phyloP scores from a whole-genome alignment of 139 green algal genomes.

The Volvox reticuliferus region DNA sequence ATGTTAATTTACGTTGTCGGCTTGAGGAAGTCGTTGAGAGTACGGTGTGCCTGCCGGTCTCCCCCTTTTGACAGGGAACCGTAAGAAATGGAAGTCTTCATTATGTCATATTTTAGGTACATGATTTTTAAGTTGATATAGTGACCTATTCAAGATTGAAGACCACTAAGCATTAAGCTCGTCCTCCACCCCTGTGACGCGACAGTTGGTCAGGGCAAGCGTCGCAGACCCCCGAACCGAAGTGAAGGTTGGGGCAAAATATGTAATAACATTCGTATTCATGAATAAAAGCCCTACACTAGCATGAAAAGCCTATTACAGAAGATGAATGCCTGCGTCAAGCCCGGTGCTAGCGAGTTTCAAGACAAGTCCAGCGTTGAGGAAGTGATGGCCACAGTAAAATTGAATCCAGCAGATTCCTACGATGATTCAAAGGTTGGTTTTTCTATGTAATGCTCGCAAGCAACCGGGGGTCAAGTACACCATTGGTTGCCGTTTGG shows the following conservation, averaged over 20 bases:
- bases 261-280: neutral
- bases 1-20: no score
- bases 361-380: neutral
- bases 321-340: constrained; percentile 31
- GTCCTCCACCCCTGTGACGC: neutral
- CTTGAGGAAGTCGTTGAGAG: neutral
- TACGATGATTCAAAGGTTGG: neutral
- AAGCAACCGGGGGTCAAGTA: neutral
- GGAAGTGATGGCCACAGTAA: constrained; percentile 27
- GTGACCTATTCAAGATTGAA: neutral
- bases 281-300: neutral
- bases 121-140: neutral
- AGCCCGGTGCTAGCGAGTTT: constrained; percentile 14
- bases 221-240: constrained; percentile 8
- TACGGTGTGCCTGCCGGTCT: constrained; percentile 4
- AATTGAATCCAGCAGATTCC: neutral
- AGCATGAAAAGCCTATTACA: constrained; percentile 40
- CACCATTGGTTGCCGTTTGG: neutral
- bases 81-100: no score
- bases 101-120: neutral
- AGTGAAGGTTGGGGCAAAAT: neutral
- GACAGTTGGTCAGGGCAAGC: constrained; percentile 17
- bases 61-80: neutral
- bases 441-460: neutral
- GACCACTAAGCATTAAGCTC: neutral